A percentile compares a stretch with the other conserved stretches of the same genome.
Evolutionary conservation across 75 land plant genomes (phyloP).

Genomic region (Pinus tabuliformis): DNA sequence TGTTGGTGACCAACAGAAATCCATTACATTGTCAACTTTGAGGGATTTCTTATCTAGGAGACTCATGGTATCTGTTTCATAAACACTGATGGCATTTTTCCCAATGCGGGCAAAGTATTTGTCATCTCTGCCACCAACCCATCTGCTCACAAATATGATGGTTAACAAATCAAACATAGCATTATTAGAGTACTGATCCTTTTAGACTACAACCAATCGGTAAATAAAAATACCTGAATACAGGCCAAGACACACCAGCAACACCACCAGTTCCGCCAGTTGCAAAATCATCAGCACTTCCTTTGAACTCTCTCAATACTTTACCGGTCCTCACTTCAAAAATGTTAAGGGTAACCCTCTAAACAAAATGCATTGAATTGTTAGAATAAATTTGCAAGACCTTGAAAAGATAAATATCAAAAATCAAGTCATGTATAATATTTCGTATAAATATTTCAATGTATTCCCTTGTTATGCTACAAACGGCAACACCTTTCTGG

Average conservation of each 20-base stretch:
- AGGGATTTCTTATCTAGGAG: slow-evolving; percentile 88
- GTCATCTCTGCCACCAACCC: slow-evolving; percentile 92
- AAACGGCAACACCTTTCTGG: not conserved
- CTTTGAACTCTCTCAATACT: slow-evolving; percentile 83
- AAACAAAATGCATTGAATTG: slow-evolving; percentile 2
- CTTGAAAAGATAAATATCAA: not conserved
- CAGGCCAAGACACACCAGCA: slow-evolving; percentile 90
- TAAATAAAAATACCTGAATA: slow-evolving; percentile 59
- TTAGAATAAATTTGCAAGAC: not conserved
- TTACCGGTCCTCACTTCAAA: slow-evolving; percentile 92
- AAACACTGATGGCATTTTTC: slow-evolving; percentile 85
- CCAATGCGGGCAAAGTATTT: slow-evolving; percentile 92
- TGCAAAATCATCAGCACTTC: slow-evolving; percentile 90
- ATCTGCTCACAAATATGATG: slow-evolving; percentile 29
- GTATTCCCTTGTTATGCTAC: not conserved
- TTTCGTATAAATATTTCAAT: not conserved
- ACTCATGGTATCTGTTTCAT: slow-evolving; percentile 89
- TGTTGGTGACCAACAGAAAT: slow-evolving; percentile 95
- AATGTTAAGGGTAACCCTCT: slow-evolving; percentile 80
- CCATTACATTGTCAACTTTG: slow-evolving; percentile 84
- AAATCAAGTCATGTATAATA: not conserved
- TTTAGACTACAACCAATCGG: not conserved
- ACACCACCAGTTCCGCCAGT: slow-evolving; percentile 85
- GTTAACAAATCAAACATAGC: too few species aligned
- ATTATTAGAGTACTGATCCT: not conserved